phyloP scores from a whole-genome alignment of 371 early-diverging fungal species.

The Mortierella sp. region DNA sequence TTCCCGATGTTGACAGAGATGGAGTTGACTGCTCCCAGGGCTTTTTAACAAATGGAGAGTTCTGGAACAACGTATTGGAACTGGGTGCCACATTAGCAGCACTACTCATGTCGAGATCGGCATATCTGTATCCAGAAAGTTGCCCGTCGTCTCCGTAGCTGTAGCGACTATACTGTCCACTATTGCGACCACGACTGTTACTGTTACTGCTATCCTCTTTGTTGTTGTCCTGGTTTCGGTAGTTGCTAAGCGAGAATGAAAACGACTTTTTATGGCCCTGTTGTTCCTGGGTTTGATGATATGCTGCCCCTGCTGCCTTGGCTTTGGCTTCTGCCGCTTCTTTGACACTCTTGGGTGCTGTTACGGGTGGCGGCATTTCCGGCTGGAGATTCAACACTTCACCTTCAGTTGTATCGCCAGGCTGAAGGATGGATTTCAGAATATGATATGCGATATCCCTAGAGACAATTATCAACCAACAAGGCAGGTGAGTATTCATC shows the following conservation, averaged over 20 bases:
- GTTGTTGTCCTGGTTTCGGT: neutral
- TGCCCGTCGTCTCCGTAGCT: slow-evolving; percentile 16
- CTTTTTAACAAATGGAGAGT: slow-evolving; percentile 27
- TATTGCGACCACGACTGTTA: neutral
- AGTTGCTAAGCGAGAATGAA: slow-evolving; percentile 18
- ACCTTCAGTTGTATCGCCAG: neutral
- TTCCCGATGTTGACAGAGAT: neutral
- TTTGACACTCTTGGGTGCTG: slow-evolving; percentile 24
- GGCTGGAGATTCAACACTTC: slow-evolving; percentile 26
- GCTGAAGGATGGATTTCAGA: slow-evolving; percentile 30
- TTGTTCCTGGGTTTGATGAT: slow-evolving; percentile 11
- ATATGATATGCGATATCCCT: slow-evolving; percentile 55
- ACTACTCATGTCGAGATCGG: slow-evolving; percentile 30
- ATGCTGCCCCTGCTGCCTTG: slow-evolving; percentile 17
- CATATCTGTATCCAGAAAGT: slow-evolving; percentile 33
- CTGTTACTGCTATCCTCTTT: neutral
- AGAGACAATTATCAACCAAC: neutral
- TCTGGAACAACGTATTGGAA: slow-evolving; percentile 24
- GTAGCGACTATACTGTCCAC: slow-evolving; percentile 15
- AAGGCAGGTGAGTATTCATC: too few relatives aligned
- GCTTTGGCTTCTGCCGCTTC: slow-evolving; percentile 49
- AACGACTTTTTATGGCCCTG: slow-evolving; percentile 30
- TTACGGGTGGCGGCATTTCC: slow-evolving; percentile 29
- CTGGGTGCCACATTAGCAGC: slow-evolving; percentile 20
- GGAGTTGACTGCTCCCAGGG: neutral